Percentiles rank a stretch among this genome's conserved stretches.
Evolutionary conservation across 768 basidiomycete species (phyloP).

Genomic region (Boletus rufocinnamomeus): DNA sequence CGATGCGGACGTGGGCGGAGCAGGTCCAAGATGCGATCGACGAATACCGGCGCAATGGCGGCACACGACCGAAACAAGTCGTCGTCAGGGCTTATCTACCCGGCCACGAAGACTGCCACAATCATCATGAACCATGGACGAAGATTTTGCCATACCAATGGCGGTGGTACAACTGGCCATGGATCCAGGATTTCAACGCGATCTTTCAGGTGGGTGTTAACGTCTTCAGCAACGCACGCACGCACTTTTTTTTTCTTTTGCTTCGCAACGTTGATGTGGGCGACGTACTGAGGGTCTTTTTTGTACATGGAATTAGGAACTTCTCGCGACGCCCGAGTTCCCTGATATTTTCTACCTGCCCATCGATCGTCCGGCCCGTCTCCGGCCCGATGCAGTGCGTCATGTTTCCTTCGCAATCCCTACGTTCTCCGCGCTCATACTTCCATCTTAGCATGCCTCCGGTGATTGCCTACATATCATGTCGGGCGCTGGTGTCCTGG

Average conservation of each 20-base stretch:
- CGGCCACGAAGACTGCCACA: constrained; percentile 67
- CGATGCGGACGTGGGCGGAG: constrained; percentile 56
- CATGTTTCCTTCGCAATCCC: neutral
- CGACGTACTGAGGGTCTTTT: constrained; percentile 9
- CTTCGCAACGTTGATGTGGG: neutral
- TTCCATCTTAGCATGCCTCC: constrained; percentile 37
- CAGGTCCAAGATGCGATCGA: constrained; percentile 50
- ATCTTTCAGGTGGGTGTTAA: constrained; percentile 52
- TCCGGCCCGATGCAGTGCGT: constrained; percentile 68
- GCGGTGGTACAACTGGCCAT: constrained; percentile 67
- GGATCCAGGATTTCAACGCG: constrained; percentile 58
- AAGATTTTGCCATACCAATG: constrained; percentile 45
- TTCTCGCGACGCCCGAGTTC: constrained; percentile 44
- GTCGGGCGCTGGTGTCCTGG: constrained; percentile 48
- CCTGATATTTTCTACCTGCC: constrained; percentile 58
- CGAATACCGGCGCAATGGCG: constrained; percentile 33
- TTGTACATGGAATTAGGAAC: constrained; percentile 33
- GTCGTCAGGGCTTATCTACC: constrained; percentile 62
- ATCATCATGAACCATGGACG: constrained; percentile 46
- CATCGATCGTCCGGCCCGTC: constrained; percentile 60
- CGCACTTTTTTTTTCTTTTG: too few relatives aligned
- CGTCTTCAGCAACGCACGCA: neutral
- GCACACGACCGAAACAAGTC: constrained; percentile 42
- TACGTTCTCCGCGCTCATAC: constrained; percentile 1
- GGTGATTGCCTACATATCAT: constrained; percentile 52